Evolutionary conservation across 108 stramenopile genomes (phyloP), one percentile per base, ranked within the genome.

Genomic region (Fragilariopsis cylindrus): DNA sequence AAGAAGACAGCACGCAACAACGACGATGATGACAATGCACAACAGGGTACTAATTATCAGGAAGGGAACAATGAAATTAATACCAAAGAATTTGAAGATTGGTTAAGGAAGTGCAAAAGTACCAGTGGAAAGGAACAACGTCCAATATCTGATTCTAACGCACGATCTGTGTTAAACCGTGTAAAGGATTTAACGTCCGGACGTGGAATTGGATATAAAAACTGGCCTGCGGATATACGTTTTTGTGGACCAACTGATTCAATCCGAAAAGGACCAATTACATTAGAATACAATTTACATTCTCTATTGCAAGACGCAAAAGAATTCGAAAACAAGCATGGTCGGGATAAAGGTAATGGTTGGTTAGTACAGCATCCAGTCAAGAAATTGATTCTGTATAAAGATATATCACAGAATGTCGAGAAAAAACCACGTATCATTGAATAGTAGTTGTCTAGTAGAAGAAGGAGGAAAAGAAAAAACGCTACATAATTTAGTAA

Each of bases 341-440:
- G 79, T 49, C 52, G 52, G 13, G 79, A 80, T 46, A 44, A 60
- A 12, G 79, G 79, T 16, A 69, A 80, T 80, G 79, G 79, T 41
- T 80, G 79, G 79, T 43, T 80, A 21, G 30, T 80, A 19, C 48
- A 60, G 5, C 79, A 80, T 70, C 79, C 79, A 12, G 60, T 80
- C 40, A 57, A 75, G 49, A 80, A 80, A 70, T 16, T 80, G 39
- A 41, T 11, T 8, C 48, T 57, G 16, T 80, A 70, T 54, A 60
- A 80, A 39, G 18, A 54, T 30, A 67, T 67, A 8, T 62, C 16
- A 19, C 15, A 16, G 11, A 30, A 30, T 18, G 19, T 15, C 52
- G 52, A 12, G 12, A 53, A 12, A n/a, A 53, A 15, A 53, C 52
- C 30, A 30, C 30, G 30, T 30, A 30, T 30, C 30, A 30, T 30